These are phyloP conservation scores for Sparassis latifolia DNA, from an alignment of 1,284 basidiomycete species.

Conservation along the genomic window DNA sequence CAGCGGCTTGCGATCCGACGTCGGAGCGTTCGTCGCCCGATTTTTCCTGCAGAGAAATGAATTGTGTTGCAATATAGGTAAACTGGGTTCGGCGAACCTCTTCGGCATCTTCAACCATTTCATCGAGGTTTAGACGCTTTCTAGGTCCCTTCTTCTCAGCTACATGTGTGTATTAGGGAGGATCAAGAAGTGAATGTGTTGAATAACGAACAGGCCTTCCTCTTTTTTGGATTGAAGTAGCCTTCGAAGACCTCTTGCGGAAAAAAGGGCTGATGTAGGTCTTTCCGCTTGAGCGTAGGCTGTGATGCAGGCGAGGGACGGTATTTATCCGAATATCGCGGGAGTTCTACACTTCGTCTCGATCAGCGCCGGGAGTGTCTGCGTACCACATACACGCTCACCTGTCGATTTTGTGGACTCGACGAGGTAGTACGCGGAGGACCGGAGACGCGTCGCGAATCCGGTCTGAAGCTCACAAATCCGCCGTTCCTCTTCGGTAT, in stretches of 20 bases:
- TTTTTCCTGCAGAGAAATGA: slow-evolving; percentile 41
- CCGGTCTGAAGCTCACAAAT: slow-evolving; percentile 61
- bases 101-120: slow-evolving; percentile 56
- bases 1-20: slow-evolving; percentile 50
- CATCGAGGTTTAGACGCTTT: slow-evolving; percentile 55
- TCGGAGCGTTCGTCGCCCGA: slow-evolving; percentile 61
- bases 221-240: slow-evolving; percentile 71
- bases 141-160: slow-evolving; percentile 31
- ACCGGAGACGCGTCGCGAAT: slow-evolving; percentile 56
- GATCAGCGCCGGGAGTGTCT: slow-evolving; percentile 2
- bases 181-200: too few relatives aligned
- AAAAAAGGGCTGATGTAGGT: slow-evolving; percentile 70
- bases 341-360: slow-evolving; percentile 43
- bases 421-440: slow-evolving; percentile 67
- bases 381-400: slow-evolving; percentile 19
- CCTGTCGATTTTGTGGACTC: slow-evolving; percentile 63
- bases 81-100: slow-evolving; percentile 36
- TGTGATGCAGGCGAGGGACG: slow-evolving; percentile 51
- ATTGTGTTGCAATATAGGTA: slow-evolving; percentile 6
- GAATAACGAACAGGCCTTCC: slow-evolving; percentile 38
- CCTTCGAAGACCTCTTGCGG: slow-evolving; percentile 68
- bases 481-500: slow-evolving; percentile 54
- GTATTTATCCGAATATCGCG: slow-evolving; percentile 78
- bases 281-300: slow-evolving; percentile 59
- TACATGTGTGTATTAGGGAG: slow-evolving; percentile 5